Evolutionary conservation across 441 rosid species (phyloP).

Genomic region (Populus trichocarpa): DNA sequence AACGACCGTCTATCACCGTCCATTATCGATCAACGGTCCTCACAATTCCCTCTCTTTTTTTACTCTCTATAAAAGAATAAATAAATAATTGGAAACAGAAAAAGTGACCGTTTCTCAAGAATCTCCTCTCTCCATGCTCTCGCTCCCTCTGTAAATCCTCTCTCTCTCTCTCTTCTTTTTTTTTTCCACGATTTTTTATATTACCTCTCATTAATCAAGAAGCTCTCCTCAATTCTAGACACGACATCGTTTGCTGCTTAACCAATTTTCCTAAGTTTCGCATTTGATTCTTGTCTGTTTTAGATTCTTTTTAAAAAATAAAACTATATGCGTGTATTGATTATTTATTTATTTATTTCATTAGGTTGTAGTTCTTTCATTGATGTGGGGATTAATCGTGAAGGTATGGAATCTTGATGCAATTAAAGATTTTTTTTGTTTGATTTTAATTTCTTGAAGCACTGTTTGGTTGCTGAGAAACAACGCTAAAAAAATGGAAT

Average conservation of each 20-base stretch:
- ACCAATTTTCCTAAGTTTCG: not conserved
- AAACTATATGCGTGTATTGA: not conserved
- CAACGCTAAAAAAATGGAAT: not conserved
- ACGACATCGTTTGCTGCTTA: not conserved
- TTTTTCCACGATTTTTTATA: not conserved
- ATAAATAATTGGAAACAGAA: not conserved
- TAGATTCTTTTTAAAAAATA: too few species aligned
- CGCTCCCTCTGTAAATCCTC: not conserved
- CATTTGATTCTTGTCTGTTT: not conserved
- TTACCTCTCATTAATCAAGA: not conserved
- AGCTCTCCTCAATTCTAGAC: not conserved
- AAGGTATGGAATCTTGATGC: constrained; percentile 7
- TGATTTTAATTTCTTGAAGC: not conserved
- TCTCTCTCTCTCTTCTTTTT: constrained; percentile 18
- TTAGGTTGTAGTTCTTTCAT: not conserved
- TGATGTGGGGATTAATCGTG: constrained; percentile 9
- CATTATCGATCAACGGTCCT: constrained; percentile 14
- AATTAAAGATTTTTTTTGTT: not conserved
- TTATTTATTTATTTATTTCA: not conserved
- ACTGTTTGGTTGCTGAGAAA: constrained; percentile 9
- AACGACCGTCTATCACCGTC: constrained; percentile 12
- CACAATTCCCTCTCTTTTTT: not conserved
- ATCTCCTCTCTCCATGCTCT: constrained; percentile 15
- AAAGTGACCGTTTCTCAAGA: constrained; percentile 21
- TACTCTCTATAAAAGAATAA: not conserved